A percentile compares a stretch with the other conserved stretches of the same genome.
Conservation (phyloP, 2,329 filamentous ascomycete species). For the Massarina eburnea region DNA sequence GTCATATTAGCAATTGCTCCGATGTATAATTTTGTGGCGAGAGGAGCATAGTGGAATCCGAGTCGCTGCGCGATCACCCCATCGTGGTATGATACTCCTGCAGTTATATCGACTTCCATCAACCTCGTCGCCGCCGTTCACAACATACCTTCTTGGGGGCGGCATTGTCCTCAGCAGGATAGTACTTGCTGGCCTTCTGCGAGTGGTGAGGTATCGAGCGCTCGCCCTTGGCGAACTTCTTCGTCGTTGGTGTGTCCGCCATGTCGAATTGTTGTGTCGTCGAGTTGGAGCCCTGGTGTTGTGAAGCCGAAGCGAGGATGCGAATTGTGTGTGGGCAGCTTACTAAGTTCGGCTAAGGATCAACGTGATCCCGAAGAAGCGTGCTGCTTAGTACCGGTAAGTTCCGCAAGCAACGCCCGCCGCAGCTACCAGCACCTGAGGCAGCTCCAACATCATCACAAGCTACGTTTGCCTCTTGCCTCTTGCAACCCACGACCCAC, state of each 20-base stretch:
- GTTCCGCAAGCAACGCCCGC: too few species aligned
- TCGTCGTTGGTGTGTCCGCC: conserved; percentile 66
- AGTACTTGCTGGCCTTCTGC: conserved; percentile 99
- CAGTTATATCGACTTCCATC: conserved; percentile 17
- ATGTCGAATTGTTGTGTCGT: conserved; percentile 61
- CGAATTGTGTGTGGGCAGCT: background rate
- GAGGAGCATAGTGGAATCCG: background rate
- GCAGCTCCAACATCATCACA: conserved; percentile 22
- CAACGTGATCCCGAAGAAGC: too few species aligned
- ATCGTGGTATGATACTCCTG: conserved; percentile 3
- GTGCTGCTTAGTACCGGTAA: too few species aligned
- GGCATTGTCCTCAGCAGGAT: conserved; percentile 89
- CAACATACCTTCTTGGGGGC: conserved; percentile 93
- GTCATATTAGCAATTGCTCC: conserved; percentile 12
- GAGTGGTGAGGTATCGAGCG: conserved; percentile 82
- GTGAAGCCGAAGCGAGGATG: conserved; percentile 12
- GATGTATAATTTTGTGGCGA: conserved; percentile 4
- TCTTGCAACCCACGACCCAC: conserved; percentile 13
- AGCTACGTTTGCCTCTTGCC: conserved; percentile 7
- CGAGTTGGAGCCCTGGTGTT: conserved; percentile 25
- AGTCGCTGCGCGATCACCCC: conserved; percentile 8
- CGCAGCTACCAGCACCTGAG: background rate
- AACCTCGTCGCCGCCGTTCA: conserved; percentile 14
- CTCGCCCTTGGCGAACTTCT: conserved; percentile 98
- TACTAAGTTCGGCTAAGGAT: too few species aligned